Evolutionary conservation across 75 land plant species (phyloP).

Genomic region (Cunninghamia lanceolata): DNA sequence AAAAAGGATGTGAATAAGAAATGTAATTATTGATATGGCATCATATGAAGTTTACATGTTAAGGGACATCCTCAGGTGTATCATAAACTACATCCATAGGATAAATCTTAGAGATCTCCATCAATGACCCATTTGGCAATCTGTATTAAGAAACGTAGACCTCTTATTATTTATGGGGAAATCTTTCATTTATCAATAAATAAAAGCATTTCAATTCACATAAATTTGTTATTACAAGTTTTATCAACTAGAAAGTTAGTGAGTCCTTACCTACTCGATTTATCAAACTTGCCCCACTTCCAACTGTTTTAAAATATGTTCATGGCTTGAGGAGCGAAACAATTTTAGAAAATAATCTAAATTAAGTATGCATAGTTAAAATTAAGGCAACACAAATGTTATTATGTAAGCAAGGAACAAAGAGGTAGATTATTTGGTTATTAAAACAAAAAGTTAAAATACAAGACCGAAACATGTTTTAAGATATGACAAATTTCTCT

Average conservation of each 20-base stretch:
- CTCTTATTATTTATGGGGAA: slow-evolving; percentile 14
- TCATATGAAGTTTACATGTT: slow-evolving; percentile 59
- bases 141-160: slow-evolving; percentile 27
- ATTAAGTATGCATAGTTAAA: not conserved
- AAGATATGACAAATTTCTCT: not conserved
- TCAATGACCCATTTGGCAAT: slow-evolving; percentile 91
- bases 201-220: not conserved
- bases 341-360: slow-evolving; percentile 3
- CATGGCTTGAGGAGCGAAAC: slow-evolving; percentile 60
- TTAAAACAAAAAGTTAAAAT: slow-evolving; percentile 33
- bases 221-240: not conserved
- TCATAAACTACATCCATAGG: slow-evolving; percentile 96
- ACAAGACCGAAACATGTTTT: not conserved
- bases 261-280: slow-evolving; percentile 75
- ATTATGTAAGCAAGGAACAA: not conserved
- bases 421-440: slow-evolving; percentile 71
- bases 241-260: too few relatives aligned
- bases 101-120: slow-evolving; percentile 90
- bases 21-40: not conserved
- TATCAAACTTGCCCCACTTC: slow-evolving; percentile 95
- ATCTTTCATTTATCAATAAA: not conserved
- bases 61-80: slow-evolving; percentile 87
- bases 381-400: not conserved
- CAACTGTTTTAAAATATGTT: slow-evolving; percentile 97
- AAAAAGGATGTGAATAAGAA: not conserved